These are phyloP conservation scores for Sungouiozyma ichnusensis DNA, from an alignment of 805 yeast species.

Conservation along the genomic window DNA sequence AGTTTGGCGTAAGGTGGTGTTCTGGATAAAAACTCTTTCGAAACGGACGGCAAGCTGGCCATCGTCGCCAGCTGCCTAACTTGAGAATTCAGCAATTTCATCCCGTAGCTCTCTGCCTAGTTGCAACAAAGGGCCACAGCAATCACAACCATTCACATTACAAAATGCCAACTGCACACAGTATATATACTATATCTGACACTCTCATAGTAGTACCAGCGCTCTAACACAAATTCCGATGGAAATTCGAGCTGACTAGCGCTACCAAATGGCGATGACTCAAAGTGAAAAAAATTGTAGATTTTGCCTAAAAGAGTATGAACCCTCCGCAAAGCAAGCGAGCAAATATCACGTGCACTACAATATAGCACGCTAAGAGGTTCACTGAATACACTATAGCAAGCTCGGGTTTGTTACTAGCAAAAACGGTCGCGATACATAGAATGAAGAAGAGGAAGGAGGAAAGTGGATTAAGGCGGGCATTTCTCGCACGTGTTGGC, in stretches of 20 bases:
- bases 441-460: too few relatives aligned
- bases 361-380: too few relatives aligned
- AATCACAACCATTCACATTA: too few relatives aligned
- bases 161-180: too few relatives aligned
- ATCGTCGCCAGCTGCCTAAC: conserved; percentile 12
- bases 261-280: background rate
- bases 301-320: background rate
- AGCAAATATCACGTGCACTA: background rate
- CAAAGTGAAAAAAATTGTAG: background rate
- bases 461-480: too few relatives aligned
- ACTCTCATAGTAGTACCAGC: too few relatives aligned
- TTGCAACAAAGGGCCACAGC: background rate
- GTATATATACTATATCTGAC: too few relatives aligned
- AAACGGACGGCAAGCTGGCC: conserved; percentile 31
- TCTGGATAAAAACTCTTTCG: conserved; percentile 53
- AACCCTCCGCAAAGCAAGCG: background rate
- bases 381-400: too few relatives aligned
- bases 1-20: conserved; percentile 85
- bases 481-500: too few relatives aligned
- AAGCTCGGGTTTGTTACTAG: too few relatives aligned
- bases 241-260: background rate
- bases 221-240: background rate
- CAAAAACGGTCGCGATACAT: too few relatives aligned
- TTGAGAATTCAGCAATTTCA: background rate
- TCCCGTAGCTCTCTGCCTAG: background rate